phyloP scores from a whole-genome alignment of 2,329 filamentous ascomycete species.

The Diaporthe sp. region DNA sequence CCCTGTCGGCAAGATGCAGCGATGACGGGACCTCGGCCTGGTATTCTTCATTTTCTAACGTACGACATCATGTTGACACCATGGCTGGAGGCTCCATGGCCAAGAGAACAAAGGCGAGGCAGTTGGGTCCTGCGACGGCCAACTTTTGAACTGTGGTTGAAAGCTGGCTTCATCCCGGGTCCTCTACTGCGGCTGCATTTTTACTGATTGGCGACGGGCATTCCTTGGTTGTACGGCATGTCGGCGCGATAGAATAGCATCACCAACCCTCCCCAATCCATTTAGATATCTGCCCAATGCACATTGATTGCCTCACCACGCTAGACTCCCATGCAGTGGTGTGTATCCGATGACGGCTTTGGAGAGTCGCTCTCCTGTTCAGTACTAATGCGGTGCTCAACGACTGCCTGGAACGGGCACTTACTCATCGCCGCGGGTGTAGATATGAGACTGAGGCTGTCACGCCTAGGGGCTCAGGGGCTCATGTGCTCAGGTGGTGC shows the following conservation, averaged over 20 bases:
- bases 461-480: not conserved
- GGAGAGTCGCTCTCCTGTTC: not conserved
- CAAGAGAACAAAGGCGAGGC: not conserved
- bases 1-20: not conserved
- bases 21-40: not conserved
- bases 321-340: not conserved
- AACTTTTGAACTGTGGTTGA: not conserved
- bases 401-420: not conserved
- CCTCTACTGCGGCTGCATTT: not conserved
- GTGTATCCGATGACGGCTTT: not conserved
- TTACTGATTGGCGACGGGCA: conserved; percentile 2
- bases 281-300: conserved; percentile 1
- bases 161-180: not conserved
- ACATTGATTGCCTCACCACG: not conserved
- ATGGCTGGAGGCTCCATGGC: not conserved
- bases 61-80: not conserved
- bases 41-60: not conserved
- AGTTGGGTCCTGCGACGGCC: not conserved
- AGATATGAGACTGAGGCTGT: not conserved
- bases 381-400: not conserved
- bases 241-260: not conserved
- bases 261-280: too few relatives aligned
- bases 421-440: not conserved
- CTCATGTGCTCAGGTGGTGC: not conserved
- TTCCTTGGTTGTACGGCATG: conserved; percentile 1